A percentile compares a stretch with the other conserved stretches of the same genome.
These are phyloP conservation scores for Phialocephala sp. DNA, from an alignment of 2,329 filamentous ascomycete species.

Conservation along the genomic window DNA sequence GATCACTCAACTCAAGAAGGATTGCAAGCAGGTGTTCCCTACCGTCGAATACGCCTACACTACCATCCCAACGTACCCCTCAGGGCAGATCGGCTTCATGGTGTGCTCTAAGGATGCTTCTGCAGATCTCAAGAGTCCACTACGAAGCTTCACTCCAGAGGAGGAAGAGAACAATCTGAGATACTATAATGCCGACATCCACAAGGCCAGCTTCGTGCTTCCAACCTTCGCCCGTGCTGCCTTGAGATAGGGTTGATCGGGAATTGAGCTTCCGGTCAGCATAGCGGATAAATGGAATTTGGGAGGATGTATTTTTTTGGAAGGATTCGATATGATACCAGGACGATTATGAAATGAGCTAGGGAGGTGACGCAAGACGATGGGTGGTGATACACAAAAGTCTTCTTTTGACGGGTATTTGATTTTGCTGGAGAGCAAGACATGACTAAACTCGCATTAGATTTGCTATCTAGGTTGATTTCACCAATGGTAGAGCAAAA, in stretches of 20 bases:
- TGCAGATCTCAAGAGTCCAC: constrained; percentile 82
- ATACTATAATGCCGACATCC: constrained; percentile 98
- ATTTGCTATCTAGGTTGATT: not conserved
- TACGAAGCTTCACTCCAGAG: constrained; percentile 80
- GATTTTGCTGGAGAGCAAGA: not conserved
- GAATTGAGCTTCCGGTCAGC: not conserved
- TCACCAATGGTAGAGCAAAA: not conserved
- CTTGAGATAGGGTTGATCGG: constrained; percentile 53
- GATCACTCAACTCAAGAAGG: constrained; percentile 94
- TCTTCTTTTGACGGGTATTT: not conserved
- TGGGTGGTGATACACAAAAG: constrained; percentile 6
- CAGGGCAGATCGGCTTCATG: constrained; percentile 99
- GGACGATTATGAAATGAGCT: not conserved
- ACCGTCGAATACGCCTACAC: constrained; percentile 98
- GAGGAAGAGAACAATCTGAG: constrained; percentile 92
- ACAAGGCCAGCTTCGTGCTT: constrained; percentile 91
- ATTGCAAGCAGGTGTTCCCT: constrained; percentile 96
- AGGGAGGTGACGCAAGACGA: not conserved
- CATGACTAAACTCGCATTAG: not conserved
- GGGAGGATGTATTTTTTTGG: not conserved
- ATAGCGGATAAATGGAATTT: not conserved
- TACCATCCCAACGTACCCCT: constrained; percentile 98
- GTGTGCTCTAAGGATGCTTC: constrained; percentile 95
- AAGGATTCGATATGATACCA: constrained; percentile 1
- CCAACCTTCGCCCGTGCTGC: constrained; percentile 91